Percentiles rank a stretch among this genome's conserved stretches.
phyloP scores from a whole-genome alignment of 441 rosid species.

The Aleurites moluccanus region DNA sequence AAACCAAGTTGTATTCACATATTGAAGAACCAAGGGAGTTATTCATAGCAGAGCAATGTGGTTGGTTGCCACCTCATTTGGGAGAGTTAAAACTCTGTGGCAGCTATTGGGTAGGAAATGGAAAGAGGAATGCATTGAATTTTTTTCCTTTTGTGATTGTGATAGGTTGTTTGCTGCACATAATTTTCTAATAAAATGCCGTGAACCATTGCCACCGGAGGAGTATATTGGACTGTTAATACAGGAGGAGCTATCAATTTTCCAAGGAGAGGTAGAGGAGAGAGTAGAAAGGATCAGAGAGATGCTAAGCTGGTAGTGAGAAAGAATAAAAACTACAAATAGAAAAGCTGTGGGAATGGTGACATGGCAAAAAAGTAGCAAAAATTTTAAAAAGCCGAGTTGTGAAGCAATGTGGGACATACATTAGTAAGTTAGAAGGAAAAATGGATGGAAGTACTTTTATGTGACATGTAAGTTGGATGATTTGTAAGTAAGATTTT shows the following conservation, averaged over 20 bases:
- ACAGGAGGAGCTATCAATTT: conserved; percentile 35
- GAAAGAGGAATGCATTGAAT: conserved; percentile 56
- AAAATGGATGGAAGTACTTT: too few species aligned
- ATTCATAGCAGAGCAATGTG: conserved; percentile 43
- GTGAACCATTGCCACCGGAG: conserved; percentile 39
- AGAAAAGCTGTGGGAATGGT: too few species aligned
- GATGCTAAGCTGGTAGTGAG: conserved; percentile 59
- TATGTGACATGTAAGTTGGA: too few species aligned
- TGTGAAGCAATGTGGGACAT: too few species aligned
- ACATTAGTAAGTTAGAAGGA: too few species aligned
- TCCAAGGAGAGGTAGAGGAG: conserved; percentile 43
- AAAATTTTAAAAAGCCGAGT: too few species aligned
- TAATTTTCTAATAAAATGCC: conserved; percentile 55
- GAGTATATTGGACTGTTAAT: conserved; percentile 26
- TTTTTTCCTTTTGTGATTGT: conserved; percentile 62
- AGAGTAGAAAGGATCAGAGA: conserved; percentile 49
- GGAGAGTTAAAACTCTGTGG: conserved; percentile 57
- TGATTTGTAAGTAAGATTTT: too few species aligned
- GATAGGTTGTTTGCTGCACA: conserved; percentile 66
- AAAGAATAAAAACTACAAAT: too few species aligned
- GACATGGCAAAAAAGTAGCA: too few species aligned
- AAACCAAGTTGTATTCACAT: conserved; percentile 43
- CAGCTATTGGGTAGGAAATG: conserved; percentile 55
- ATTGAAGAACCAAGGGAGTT: conserved; percentile 47
- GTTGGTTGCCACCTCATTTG: conserved; percentile 43